phyloP scores from a whole-genome alignment of 441 rosid genomes.

The Pelargonium fulgidum region DNA sequence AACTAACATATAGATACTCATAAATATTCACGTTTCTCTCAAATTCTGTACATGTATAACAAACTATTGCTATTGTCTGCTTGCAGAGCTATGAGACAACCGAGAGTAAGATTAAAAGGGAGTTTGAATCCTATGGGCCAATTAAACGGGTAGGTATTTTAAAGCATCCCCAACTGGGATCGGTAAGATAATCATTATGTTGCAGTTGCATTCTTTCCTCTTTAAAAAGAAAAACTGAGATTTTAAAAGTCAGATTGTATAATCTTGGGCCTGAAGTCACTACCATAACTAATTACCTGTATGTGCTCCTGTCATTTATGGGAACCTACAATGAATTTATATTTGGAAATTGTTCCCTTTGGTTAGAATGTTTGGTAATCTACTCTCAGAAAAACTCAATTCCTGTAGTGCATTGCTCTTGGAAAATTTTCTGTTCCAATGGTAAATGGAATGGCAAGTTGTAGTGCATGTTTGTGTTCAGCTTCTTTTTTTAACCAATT shows the following conservation, averaged over 20 bases:
- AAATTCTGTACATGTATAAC: constrained; percentile 12
- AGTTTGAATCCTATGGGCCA: constrained; percentile 94
- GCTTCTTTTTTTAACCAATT: constrained; percentile 16
- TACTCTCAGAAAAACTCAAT: background rate
- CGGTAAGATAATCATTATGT: constrained; percentile 61
- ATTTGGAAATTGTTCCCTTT: background rate
- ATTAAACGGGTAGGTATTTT: constrained; percentile 91
- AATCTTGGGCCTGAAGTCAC: background rate
- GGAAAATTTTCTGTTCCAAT: constrained; percentile 10
- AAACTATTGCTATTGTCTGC: constrained; percentile 19
- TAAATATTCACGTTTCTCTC: constrained; percentile 10
- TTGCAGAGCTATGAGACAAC: constrained; percentile 88
- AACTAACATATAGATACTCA: constrained; percentile 6
- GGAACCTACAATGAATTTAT: no score
- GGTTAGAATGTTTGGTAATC: background rate
- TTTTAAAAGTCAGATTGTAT: background rate
- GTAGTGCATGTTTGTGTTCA: constrained; percentile 11
- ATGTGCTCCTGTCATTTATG: background rate
- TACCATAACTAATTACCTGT: background rate
- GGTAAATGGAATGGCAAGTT: constrained; percentile 22
- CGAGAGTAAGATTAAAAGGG: constrained; percentile 91
- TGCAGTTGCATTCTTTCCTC: constrained; percentile 18
- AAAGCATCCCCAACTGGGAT: constrained; percentile 47
- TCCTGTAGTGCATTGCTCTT: constrained; percentile 6
- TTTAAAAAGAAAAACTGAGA: background rate